Base-by-base conservation (phyloP, 1,284 basidiomycete species). In the Microbotryomycetes sp. region DNA sequence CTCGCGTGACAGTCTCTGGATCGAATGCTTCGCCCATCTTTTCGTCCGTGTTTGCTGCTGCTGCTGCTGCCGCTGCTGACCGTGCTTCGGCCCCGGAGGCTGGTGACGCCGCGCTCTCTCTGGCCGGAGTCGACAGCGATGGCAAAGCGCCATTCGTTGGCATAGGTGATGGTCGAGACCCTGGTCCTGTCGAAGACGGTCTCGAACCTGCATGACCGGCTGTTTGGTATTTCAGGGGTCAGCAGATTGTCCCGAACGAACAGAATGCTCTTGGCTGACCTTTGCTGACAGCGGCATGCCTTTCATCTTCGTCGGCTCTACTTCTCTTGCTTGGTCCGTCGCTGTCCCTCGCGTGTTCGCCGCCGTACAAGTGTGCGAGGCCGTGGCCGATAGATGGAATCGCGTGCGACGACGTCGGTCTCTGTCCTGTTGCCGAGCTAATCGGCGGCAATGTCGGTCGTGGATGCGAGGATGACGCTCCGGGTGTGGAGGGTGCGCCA, bases 1-100 rank as follows among this genome's bases (percentile, higher is more conserved):
- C 80, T 52, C 77, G 74, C 23, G 79, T 77, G 21, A 81, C 78
- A 47, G 76, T 77, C 3, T 79, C 79, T 7, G 78, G 78, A 60
- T 81, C 79, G 26, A 80, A 74, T 59, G 79, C 76, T 54, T 75
- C 75, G 78, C 70, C 5, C 35, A 41, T 41, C 18, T 41, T 41
- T 41, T 41, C 35, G 9, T 41, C 35, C 9, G 35, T 9, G 9
- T 18, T 41, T 9, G 9, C 35, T 41, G 35, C 18, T 41, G 35
- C 35, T 41, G 35, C 9, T 41, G 35, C 18, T 11, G 35, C 35
- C 9, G 35, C 35, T 9, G 35, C 9, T 41, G 35, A 11, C 35
- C 9, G 9, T 41, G 35, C 35, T 41, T 9, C 18, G 9, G 35
- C 18, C 18, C 11, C 18, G 9, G 35, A 9, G 21, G 51, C 51